phyloP scores from a whole-genome alignment of 768 basidiomycete genomes.

The Termitomyces sp. region DNA sequence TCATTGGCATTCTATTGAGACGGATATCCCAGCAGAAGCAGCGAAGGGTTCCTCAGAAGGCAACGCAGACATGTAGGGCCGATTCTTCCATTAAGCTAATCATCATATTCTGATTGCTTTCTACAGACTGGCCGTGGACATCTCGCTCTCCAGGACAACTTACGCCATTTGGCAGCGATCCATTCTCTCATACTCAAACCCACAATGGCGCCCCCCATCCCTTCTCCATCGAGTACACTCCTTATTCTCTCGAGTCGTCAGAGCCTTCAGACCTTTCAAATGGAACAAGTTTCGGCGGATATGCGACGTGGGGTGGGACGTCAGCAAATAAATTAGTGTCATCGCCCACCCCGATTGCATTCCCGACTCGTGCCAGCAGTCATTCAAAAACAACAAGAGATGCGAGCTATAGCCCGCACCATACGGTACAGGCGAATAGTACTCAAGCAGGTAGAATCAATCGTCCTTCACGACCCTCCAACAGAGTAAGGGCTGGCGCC shows the following conservation, averaged over 20 bases:
- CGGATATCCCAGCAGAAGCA: neutral
- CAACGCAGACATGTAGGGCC: neutral
- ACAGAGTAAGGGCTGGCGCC: neutral
- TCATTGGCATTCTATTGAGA: conserved; percentile 1
- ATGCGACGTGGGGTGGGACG: conserved; percentile 5
- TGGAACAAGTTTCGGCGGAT: conserved; percentile 4
- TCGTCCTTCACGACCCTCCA: neutral
- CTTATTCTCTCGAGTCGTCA: neutral
- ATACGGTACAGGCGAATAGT: neutral
- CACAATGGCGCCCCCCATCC: neutral
- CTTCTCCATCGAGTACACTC: neutral
- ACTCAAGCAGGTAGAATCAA: neutral
- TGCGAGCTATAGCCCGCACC: neutral
- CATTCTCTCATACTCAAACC: conserved; percentile 1
- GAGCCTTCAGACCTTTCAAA: neutral
- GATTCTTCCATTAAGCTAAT: neutral
- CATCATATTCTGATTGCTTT: neutral
- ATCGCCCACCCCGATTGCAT: neutral
- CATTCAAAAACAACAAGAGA: neutral
- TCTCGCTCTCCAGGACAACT: neutral
- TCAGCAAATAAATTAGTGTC: conserved; percentile 3
- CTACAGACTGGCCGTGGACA: conserved; percentile 11
- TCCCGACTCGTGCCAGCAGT: neutral
- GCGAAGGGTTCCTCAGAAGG: neutral
- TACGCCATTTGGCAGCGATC: conserved; percentile 3